Evolutionary conservation across 306 rosid species (phyloP), one percentile per base, ranked within the genome.

Genomic region (Arachis hypogaea): DNA sequence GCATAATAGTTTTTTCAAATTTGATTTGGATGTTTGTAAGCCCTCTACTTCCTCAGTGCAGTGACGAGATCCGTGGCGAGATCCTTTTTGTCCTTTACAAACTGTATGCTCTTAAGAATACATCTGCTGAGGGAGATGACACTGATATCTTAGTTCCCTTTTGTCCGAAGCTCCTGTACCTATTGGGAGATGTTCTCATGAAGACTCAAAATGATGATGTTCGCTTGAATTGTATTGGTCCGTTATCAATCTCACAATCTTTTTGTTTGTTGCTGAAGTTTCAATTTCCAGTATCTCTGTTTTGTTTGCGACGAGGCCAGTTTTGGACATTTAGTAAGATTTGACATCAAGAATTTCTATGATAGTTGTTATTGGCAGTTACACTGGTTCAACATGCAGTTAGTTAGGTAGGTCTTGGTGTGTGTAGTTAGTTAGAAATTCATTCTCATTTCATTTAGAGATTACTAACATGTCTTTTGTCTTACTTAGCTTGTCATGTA

Each of bases 11-110:
- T 72, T 9, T 72, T 59, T 68, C 68, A 66, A 52, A 5, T 68
- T 74, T 62, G 44, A 63, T 49, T 50, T 18, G 18, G 16, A 43
- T 2, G 28, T 40, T 58, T 63, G 6, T 67, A 14, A 68, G 49
- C 67, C 30, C 29, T 85, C 7, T 9, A 29, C 54, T 71, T 78
- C 45, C 40, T 67, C 12, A 47, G 56, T 77, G 66, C 90, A 94
- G 97, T 57, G 97, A 94, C 78, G 99, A 92, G 79, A 88, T 90
- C 82, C 85, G 92, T 9, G 97, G 99, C 60, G 97, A 92, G 79
- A 84, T 87, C 50, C 88, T 92, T 70, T 94, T 89, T 83, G 87
- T 92, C 77, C 85, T 94, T 46, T 92, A 92, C 86, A 89, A 85
- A 84, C 41, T 92, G 8, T 88, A 86, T 47, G 66, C 72, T 71